These are phyloP conservation scores for Baudoinia panamericana DNA, from an alignment of 495 filamentous ascomycete genomes.

Conservation along the genomic window DNA sequence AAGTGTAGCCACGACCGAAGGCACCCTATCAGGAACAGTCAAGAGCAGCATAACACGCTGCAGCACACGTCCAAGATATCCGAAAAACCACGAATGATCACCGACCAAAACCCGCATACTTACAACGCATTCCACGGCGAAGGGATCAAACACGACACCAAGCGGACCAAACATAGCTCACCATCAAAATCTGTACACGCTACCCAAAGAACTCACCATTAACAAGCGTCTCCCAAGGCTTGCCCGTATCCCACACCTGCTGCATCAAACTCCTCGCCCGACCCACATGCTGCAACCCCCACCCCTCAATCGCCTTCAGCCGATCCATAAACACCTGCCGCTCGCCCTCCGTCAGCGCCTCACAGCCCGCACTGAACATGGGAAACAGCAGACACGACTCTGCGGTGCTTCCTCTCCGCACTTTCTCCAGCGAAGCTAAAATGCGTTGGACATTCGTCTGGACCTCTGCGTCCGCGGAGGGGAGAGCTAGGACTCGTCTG, in stretches of 20 bases:
- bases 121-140: no score
- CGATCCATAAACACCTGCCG: slow-evolving; percentile 51
- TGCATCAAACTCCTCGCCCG: slow-evolving; percentile 52
- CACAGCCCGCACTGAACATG: slow-evolving; percentile 74
- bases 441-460: slow-evolving; percentile 53
- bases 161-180: neutral
- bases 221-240: slow-evolving; percentile 50
- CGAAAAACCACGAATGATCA: no score
- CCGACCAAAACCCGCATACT: no score
- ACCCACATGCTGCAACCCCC: slow-evolving; percentile 62
- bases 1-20: no score
- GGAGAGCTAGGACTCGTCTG: slow-evolving; percentile 53
- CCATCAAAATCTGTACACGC: no score
- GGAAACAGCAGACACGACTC: slow-evolving; percentile 72
- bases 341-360: slow-evolving; percentile 43
- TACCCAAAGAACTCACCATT: slow-evolving; percentile 57
- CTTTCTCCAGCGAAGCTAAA: slow-evolving; percentile 45
- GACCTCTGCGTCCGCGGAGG: slow-evolving; percentile 42
- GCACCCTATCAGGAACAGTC: no score
- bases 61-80: no score
- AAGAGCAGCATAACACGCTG: no score
- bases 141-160: no score
- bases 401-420: slow-evolving; percentile 52
- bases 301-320: slow-evolving; percentile 55
- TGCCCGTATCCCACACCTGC: slow-evolving; percentile 49